Base-by-base conservation (phyloP, 2,329 filamentous ascomycete genomes). In the Beauveria bassiana region DNA sequence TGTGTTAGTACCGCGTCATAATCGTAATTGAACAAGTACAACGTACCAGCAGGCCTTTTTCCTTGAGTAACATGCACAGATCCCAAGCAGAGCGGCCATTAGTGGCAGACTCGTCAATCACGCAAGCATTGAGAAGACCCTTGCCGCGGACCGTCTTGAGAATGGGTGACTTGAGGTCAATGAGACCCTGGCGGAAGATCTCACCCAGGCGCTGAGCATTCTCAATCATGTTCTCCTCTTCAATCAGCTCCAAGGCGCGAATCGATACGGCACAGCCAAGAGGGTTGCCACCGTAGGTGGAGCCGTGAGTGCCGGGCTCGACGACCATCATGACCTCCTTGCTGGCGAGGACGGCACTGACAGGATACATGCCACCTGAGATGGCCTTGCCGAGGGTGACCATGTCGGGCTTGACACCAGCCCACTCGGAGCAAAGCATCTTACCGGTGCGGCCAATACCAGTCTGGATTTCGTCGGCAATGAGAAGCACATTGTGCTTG, bases 381-480 rank as follows among this genome's bases (percentile, higher is more conserved):
- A 99, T 96, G 68, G 95, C 95, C 80, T 99, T 99, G 71, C 95
- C 95, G 40, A 99, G 86, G 53, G 96, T 88, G 26, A 99, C 89
- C 70, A 99, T 83, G 73, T 99, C 95, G 45, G 93, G 95, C 80
- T 93, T 96, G 80, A 99, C 92, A 68, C 88, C 90, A 61, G 90
- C 88, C 93, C 95, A 98, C 77, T 99, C 86, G 70, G 90, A 89
- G 81, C 92, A 96, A 60, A 99, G 86, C 79, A 99, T 89, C 71
- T 89, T 90, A 59, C 95, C 95, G 20, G 95, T 99, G 65, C 95
- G 88, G 60, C 92, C 95, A 72, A 99, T 96, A 67, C 93, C 93
- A 5, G 95, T 99, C 78, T 99, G 95, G 70, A 99, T 97, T 82
- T 99, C 95, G 74, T 99, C 95, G 75, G 91, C 96, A 75, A 99